Percentiles rank a stretch among this genome's conserved stretches.
Evolutionary conservation across 2,329 filamentous ascomycete species (phyloP).

Genomic region (Aspergillus caelatus): DNA sequence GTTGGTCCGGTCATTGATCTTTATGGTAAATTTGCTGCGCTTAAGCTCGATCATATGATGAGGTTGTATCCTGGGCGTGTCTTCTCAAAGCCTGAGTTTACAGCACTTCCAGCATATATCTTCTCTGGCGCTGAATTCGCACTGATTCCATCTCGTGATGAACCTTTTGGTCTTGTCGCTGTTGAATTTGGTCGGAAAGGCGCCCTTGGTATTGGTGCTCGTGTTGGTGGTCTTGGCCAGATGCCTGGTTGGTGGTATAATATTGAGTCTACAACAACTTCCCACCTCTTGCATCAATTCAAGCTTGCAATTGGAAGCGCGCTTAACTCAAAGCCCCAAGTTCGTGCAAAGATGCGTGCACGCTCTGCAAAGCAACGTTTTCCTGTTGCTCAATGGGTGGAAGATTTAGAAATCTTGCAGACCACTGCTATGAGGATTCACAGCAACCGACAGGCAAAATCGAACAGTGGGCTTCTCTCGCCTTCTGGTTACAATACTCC

Average conservation of each 20-base stretch:
- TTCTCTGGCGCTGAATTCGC: conserved; percentile 71
- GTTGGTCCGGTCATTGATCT: conserved; percentile 69
- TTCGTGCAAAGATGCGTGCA: conserved; percentile 65
- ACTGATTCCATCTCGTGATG: conserved; percentile 68
- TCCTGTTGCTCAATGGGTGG: conserved; percentile 68
- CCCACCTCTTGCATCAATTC: conserved; percentile 67
- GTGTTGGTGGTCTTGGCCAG: conserved; percentile 68
- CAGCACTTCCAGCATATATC: conserved; percentile 66
- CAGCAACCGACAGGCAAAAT: conserved; percentile 45
- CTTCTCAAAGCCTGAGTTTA: conserved; percentile 70
- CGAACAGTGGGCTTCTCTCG: conserved; percentile 36
- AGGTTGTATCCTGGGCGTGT: conserved; percentile 66
- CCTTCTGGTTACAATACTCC: conserved; percentile 48
- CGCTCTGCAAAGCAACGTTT: conserved; percentile 67
- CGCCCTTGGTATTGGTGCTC: conserved; percentile 66
- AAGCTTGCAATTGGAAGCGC: conserved; percentile 65
- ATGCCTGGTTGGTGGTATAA: conserved; percentile 75
- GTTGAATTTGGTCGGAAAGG: conserved; percentile 71
- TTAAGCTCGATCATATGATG: conserved; percentile 68
- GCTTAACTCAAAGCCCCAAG: conserved; percentile 58
- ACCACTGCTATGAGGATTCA: conserved; percentile 61
- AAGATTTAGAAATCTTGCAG: conserved; percentile 66
- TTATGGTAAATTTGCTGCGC: conserved; percentile 68
- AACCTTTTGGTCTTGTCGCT: conserved; percentile 69
- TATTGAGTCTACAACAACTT: conserved; percentile 65